Conservation (phyloP, 1,284 basidiomycete species). For the Tetrapyrgos nigripes region DNA sequence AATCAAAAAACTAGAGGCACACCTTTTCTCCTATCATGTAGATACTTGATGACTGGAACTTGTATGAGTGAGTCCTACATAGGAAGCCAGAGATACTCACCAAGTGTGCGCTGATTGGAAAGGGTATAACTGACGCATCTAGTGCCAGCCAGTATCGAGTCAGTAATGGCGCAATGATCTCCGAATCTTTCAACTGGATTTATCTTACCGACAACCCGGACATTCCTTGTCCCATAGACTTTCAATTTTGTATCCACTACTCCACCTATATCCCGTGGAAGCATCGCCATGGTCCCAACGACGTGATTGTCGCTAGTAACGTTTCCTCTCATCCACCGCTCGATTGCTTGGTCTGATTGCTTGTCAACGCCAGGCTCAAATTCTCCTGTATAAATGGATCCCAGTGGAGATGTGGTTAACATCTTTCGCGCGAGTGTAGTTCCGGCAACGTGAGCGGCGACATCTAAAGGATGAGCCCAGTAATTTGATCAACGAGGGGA, state of each 20-base stretch:
- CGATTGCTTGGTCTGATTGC: constrained; percentile 25
- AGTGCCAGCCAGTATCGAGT: background rate
- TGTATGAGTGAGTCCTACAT: background rate
- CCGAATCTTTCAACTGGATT: background rate
- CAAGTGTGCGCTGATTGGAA: constrained; percentile 4
- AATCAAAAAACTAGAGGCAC: too few species aligned
- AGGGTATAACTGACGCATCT: constrained; percentile 4
- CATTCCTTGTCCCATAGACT: constrained; percentile 9
- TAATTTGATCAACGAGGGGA: constrained; percentile 35
- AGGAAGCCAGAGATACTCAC: background rate
- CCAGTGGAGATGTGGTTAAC: constrained; percentile 28
- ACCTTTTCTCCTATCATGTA: background rate
- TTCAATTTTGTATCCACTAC: constrained; percentile 3
- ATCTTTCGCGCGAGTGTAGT: constrained; percentile 29
- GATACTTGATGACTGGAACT: background rate
- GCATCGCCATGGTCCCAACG: constrained; percentile 30
- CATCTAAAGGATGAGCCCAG: constrained; percentile 34
- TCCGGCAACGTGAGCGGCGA: constrained; percentile 27
- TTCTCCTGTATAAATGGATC: constrained; percentile 29
- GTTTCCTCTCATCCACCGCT: constrained; percentile 28
- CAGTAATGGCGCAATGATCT: background rate
- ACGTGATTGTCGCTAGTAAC: constrained; percentile 37
- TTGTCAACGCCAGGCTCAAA: constrained; percentile 31
- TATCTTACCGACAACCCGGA: constrained; percentile 6
- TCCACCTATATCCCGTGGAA: constrained; percentile 4